Evolutionary conservation across 2,329 filamentous ascomycete genomes (phyloP), one percentile per base, ranked within the genome.

Genomic region (Lachnellula cervina): DNA sequence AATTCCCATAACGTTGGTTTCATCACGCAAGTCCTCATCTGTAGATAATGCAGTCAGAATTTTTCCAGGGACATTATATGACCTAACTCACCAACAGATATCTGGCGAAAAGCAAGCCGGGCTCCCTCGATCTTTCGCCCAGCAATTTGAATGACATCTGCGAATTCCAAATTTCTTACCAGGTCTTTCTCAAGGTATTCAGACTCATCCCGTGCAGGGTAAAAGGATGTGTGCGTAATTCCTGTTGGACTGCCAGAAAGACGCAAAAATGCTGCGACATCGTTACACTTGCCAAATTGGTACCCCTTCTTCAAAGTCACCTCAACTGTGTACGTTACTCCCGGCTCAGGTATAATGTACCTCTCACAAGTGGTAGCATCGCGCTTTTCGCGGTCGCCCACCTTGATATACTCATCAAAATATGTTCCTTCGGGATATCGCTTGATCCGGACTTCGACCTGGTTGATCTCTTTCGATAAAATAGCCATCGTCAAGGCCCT

Each of bases 341-440:
- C 53, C 2, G 50, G 44, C n/a, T 60, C 56, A 2, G 53, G 7
- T 14, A 55, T 14, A 5, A 60, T 56, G 9, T 58, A 58, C 21
- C 52, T 28, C 11, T 59, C 42, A 23, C 42, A 48, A 6, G 5
- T 9, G 5, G 19, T n/a, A 37, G 37, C 53, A n/a, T 49, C 19
- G 7, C 8, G 46, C 9, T 40, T 51, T 9, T 49, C 49, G 4
- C 13, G 7, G 5, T 54, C 51, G 47, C 54, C 43, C 5, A 56
- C 3, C 16, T 49, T 55, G 32, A 58, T 28, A 48, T 46, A 43
- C 21, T 56, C 58, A 6, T 56, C 19, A 28, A 53, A 55, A 32
- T 46, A 57, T 3, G 47, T 50, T 3, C 25, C 9, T 2, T 49
- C 42, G 5, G 42, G 25, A 43, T 46, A 2, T 25, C 57, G 38